These are phyloP conservation scores for Nemania abortiva DNA, from an alignment of 2,329 filamentous ascomycete species.

Conservation along the genomic window DNA sequence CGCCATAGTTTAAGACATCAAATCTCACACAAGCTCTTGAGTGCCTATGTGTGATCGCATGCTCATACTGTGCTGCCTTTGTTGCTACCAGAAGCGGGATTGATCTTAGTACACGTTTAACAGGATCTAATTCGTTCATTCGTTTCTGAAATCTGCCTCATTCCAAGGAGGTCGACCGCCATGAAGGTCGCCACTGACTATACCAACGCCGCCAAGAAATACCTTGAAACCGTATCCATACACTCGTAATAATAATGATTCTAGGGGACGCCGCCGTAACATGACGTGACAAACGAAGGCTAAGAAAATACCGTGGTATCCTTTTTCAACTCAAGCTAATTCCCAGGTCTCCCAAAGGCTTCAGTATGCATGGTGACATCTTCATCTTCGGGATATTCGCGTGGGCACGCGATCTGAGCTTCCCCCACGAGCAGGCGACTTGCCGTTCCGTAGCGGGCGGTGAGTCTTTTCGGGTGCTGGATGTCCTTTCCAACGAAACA, in stretches of 20 bases:
- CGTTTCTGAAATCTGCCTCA: background rate
- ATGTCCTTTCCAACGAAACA: slow-evolving; percentile 51
- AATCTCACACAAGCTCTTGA: background rate
- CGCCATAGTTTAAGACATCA: background rate
- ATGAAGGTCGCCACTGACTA: background rate
- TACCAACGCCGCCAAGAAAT: slow-evolving; percentile 4
- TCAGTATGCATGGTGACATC: background rate
- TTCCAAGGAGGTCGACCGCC: background rate
- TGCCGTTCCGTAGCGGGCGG: slow-evolving; percentile 40
- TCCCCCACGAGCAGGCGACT: slow-evolving; percentile 38
- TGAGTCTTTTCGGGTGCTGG: slow-evolving; percentile 48
- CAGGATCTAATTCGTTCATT: slow-evolving; percentile 1
- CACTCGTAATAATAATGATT: slow-evolving; percentile 1
- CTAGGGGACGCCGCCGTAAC: background rate
- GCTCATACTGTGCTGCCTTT: background rate
- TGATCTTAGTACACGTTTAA: background rate
- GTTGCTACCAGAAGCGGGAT: background rate
- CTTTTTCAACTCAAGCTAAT: background rate
- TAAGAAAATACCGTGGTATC: slow-evolving; percentile 22
- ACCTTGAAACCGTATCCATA: slow-evolving; percentile 9
- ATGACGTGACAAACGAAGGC: background rate
- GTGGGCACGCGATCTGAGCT: slow-evolving; percentile 47
- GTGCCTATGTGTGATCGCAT: background rate
- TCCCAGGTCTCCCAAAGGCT: slow-evolving; percentile 7
- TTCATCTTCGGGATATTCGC: slow-evolving; percentile 45